phyloP scores from a whole-genome alignment of 139 green algal species.

The Yamagishiella unicocca region DNA sequence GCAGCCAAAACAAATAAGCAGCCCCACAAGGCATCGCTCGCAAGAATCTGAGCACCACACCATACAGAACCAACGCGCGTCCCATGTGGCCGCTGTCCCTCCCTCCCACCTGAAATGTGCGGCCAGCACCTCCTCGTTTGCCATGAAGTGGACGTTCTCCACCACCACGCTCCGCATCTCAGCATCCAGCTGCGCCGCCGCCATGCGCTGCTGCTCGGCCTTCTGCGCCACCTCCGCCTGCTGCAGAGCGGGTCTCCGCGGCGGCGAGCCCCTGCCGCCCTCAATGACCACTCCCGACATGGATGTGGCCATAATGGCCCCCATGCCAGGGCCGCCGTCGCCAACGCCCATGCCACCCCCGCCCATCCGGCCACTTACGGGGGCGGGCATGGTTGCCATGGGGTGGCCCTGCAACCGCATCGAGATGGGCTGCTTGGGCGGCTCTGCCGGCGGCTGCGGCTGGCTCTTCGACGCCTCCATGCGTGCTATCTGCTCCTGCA shows the following conservation, averaged over 20 bases:
- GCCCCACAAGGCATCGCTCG: too few species aligned
- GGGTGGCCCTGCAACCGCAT: too few species aligned
- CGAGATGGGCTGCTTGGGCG: not conserved
- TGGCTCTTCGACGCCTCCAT: not conserved
- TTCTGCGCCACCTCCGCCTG: not conserved
- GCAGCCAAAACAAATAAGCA: too few species aligned
- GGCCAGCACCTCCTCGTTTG: not conserved
- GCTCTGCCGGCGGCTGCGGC: not conserved
- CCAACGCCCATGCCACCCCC: not conserved
- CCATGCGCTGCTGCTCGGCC: conserved; percentile 2
- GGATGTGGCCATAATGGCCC: conserved; percentile 8
- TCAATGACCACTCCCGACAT: conserved; percentile 24
- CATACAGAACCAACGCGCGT: too few species aligned
- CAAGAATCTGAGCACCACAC: too few species aligned
- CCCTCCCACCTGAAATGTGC: conserved; percentile 38
- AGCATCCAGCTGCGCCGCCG: conserved; percentile 3
- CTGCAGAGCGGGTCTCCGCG: not conserved
- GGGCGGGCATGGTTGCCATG: too few species aligned
- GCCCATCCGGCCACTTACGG: not conserved
- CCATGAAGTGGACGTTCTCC: conserved; percentile 27
- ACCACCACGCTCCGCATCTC: conserved; percentile 38
- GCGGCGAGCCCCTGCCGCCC: conserved; percentile 15
- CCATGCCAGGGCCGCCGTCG: not conserved
- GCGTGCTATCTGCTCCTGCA: conserved; percentile 1
- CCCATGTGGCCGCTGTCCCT: too few species aligned